Evolutionary conservation across 441 rosid genomes (phyloP).

Genomic region (Pelargonium australe): DNA sequence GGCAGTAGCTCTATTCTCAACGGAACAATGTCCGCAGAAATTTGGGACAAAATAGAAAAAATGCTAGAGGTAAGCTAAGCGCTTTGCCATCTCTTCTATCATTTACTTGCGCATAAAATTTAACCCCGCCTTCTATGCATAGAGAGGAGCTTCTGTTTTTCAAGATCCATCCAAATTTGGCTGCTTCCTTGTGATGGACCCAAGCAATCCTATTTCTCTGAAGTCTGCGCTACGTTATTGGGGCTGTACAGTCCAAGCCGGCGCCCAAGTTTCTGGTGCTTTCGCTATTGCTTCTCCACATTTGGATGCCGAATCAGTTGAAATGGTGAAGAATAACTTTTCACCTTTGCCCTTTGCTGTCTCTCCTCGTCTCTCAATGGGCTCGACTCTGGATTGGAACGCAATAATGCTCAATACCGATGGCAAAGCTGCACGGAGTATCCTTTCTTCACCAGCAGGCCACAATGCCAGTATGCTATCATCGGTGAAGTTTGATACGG

Average conservation of each 20-base stretch:
- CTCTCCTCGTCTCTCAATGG: constrained; percentile 41
- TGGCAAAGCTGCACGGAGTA: constrained; percentile 36
- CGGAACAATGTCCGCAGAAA: constrained; percentile 48
- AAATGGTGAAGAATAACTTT: constrained; percentile 40
- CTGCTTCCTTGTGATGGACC: constrained; percentile 72
- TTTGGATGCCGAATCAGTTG: constrained; percentile 22
- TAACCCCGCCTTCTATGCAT: constrained; percentile 13
- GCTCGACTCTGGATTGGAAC: constrained; percentile 49
- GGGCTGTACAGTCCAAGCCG: constrained; percentile 86
- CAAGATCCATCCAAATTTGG: constrained; percentile 47
- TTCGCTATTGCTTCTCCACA: constrained; percentile 34
- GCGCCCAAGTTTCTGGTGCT: constrained; percentile 67
- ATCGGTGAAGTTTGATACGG: constrained; percentile 51
- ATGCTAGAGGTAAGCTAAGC: constrained; percentile 54
- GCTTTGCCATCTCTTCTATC: neutral
- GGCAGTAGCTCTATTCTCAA: constrained; percentile 39
- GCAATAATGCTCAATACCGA: constrained; percentile 35
- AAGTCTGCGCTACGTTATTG: constrained; percentile 67
- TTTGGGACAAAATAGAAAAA: constrained; percentile 67
- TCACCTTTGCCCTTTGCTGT: constrained; percentile 53
- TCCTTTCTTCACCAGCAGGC: constrained; percentile 39
- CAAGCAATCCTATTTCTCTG: constrained; percentile 46
- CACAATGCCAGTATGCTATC: constrained; percentile 24
- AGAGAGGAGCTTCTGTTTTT: constrained; percentile 63
- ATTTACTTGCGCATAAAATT: neutral